A percentile compares a stretch with the other conserved stretches of the same genome.
phyloP scores from a whole-genome alignment of 2,329 filamentous ascomycete genomes.

The Neopestalotiopsis sp. region DNA sequence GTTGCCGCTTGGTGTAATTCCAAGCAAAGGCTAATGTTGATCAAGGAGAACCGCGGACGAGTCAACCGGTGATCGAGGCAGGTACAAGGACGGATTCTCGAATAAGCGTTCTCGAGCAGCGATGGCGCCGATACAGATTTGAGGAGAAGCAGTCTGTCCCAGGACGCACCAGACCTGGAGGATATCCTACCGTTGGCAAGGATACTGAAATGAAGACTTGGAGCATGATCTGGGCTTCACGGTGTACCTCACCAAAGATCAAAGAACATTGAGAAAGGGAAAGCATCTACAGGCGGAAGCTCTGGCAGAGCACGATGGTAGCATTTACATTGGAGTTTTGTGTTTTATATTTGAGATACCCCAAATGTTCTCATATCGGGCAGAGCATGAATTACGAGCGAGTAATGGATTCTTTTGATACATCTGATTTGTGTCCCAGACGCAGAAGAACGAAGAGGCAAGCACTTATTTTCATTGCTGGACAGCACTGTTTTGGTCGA shows the following conservation, averaged over 20 bases:
- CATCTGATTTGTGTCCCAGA: background rate
- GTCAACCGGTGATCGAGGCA: background rate
- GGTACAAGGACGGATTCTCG: background rate
- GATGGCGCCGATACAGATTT: background rate
- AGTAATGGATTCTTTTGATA: background rate
- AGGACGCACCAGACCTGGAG: no score
- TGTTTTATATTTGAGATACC: background rate
- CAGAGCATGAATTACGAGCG: background rate
- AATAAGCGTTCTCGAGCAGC: background rate
- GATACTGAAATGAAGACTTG: no score
- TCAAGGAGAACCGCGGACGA: conserved; percentile 13
- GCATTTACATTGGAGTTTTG: background rate
- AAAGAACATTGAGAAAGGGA: background rate
- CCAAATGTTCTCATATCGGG: background rate
- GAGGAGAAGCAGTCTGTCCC: background rate
- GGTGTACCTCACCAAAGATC: no score
- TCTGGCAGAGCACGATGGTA: background rate
- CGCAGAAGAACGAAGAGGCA: background rate
- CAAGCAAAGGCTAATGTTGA: conserved; percentile 29
- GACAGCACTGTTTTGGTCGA: no score
- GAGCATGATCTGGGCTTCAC: no score
- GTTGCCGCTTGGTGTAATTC: conserved; percentile 31
- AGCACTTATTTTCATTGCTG: no score
- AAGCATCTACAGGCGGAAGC: background rate
- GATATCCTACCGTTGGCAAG: no score